Evolutionary conservation across 345 rosid species (phyloP), one percentile per base, ranked within the genome.

Genomic region (Gossypium turneri): DNA sequence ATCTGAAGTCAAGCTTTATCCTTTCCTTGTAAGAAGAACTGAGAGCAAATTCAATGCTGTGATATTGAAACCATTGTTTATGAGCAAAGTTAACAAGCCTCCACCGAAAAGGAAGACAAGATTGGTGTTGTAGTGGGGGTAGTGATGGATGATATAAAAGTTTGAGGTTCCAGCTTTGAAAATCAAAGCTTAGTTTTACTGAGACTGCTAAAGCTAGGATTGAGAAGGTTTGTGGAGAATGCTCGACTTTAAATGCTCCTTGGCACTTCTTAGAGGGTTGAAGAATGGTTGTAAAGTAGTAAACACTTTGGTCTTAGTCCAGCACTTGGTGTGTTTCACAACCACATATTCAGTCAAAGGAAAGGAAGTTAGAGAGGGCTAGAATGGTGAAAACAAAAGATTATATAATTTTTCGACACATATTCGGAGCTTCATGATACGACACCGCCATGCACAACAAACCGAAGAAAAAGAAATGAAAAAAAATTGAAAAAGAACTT

Each of bases 211-310:
- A 97, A 57, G 99, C 97, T 38, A 86, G 97, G 78, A 96, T 96
- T 50, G 98, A 89, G 88, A 92, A 92, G 84, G 97, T 97, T 11
- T 98, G 99, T 4, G 97, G 99, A 47, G 97, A 96, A 81, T 96
- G 99, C 84, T 79, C 90, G 66, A 96, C 99, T 41, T 93, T 96
- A 70, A 98, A 93, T 34, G 97, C 98, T 78, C 98, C 99, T 1
- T 78, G 74, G 99, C 93, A 84, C 97, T 95, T 60, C 92, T 93
- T 3, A 89, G 98, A 82, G 98, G 98, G 58, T 97, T 97, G 1
- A 95, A 93, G 97, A 95, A 91, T 64, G 78, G 88, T 1, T 93
- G 98, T 73, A 97, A 93, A 73, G 99, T 96, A 27, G 99, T 91
- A 95, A 93, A 83, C 99, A 95, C 84, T 91, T 95, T 17, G 99